Base-by-base conservation (phyloP, 2,329 filamentous ascomycete genomes). In the Apiospora hydei region DNA sequence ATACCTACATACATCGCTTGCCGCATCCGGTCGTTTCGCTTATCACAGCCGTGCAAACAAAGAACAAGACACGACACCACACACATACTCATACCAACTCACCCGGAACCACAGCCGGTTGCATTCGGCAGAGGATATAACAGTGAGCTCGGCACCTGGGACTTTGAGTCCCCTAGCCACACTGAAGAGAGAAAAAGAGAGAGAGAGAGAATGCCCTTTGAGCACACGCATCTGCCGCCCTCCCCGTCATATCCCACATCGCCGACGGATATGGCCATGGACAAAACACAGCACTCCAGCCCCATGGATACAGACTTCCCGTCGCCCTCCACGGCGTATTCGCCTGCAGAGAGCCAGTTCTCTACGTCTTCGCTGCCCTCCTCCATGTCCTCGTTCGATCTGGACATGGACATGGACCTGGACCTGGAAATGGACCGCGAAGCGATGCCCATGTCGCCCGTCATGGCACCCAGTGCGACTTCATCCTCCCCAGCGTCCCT, bases 261-360 rank as follows among this genome's bases (percentile, higher is more conserved):
- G n/a, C 46, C 68, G 30, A 66, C 43, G 46, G 68, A 69, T 26
- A 70, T 72, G 21, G 69, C 67, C 41, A 67, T 67, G 18, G 71
- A 69, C 13, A 49, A 66, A 49, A 26, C 72, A 71, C 70, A 78
- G 80, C 72, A 61, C 3, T 30, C 69, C 5, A 69, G 64, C n/a
- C 64, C 71, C 43, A 69, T 71, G 68, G 68, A 69, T 30, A 43
- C 34, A 18, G 68, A 69, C 2, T 69, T 69, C 47, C 38, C 47
- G 46, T 57, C 68, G 21, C n/a, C 68, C 46, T 38, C 47, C 4
- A 26, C 68, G 14, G n/a, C 34, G 4, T 51, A 69, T 24, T 69
- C 47, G 47, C 68, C 68, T 21, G 38, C 68, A 5, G 68, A 69
- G 18, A 69, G 26, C 49, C 38, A 43, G 30, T 69, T 57, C 38